These are phyloP conservation scores for Aspergillus sp. DNA, from an alignment of 2,329 filamentous ascomycete genomes.

Conservation along the genomic window DNA sequence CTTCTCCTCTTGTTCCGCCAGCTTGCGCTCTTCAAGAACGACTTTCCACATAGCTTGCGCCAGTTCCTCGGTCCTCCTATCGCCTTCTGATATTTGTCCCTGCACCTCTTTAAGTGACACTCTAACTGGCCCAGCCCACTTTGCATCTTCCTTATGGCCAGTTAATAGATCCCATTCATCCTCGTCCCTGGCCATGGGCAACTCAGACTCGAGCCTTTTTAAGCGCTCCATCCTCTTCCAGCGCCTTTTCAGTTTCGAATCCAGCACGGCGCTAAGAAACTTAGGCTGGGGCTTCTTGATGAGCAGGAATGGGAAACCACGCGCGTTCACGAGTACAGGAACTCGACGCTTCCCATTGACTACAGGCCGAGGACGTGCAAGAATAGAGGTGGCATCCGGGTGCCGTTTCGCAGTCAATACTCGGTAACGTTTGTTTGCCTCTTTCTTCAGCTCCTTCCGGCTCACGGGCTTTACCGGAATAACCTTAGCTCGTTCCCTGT, in stretches of 20 bases:
- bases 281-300: constrained; percentile 49
- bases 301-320: constrained; percentile 45
- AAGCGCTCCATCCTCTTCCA: constrained; percentile 37
- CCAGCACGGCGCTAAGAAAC: constrained; percentile 41
- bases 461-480: constrained; percentile 26
- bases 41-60: constrained; percentile 43
- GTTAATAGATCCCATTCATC: constrained; percentile 45
- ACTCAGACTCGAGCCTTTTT: constrained; percentile 31
- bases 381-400: constrained; percentile 36
- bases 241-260: constrained; percentile 37
- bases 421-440: constrained; percentile 28
- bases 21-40: constrained; percentile 40
- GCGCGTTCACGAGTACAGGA: constrained; percentile 44
- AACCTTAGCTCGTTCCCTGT: constrained; percentile 18
- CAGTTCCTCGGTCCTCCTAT: constrained; percentile 31
- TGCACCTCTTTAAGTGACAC: constrained; percentile 24
- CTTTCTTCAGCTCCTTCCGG: constrained; percentile 25
- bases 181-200: constrained; percentile 41
- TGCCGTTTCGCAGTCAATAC: constrained; percentile 33
- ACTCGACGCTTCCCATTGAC: constrained; percentile 42
- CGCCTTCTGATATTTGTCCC: constrained; percentile 26
- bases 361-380: constrained; percentile 36
- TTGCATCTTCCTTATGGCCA: constrained; percentile 17
- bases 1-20: constrained; percentile 34
- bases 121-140: constrained; percentile 29